Base-by-base conservation (phyloP, 2,329 filamentous ascomycete genomes). In the Microdochium trichocladiopsis region DNA sequence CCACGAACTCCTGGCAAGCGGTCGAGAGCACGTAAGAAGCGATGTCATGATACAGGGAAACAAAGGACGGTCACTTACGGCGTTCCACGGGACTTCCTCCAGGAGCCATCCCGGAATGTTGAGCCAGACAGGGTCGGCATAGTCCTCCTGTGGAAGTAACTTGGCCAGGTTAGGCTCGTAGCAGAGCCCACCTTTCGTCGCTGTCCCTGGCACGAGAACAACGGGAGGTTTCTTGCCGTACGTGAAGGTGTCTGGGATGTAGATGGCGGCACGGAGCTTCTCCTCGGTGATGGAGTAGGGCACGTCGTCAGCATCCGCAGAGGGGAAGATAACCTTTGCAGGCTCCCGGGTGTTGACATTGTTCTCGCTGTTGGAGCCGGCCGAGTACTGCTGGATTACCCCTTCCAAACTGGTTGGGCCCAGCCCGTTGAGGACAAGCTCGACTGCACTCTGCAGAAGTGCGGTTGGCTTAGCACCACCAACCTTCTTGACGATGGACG, bases 191-290 rank as follows among this genome's bases (percentile, higher is more conserved):
- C 50, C 54, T 24, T 52, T 53, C 2, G 52, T 48, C n/a, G 51
- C 54, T 2, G 54, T 53, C 18, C 52, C 52, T 3, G 50, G 50
- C 2, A 53, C 52, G 25, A 56, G 49, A 16, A 53, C 18, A 2
- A 49, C 48, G 4, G 50, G 52, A 16, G 52, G 54, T 12, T 53
- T 52, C 5, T 24, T 21, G 24, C 50, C 50, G 16, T 53, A 53
- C 3, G 50, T 53, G 50, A 56, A 56, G 5, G 12, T 25, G 8
- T 28, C 25, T 4, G 54, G 54, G 25, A 56, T 56, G 25, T 49
- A 47, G 47, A 56, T 51, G 18, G 52, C 52, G 11, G 33, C 50
- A 5, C 52, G 54, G 11, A 56, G 52, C 43, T 50, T 12, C 2
- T 45, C 48, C 25, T 53, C 54, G 16, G 36, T 24, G 14, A 52